Evolutionary conservation across 352 stramenopile genomes (phyloP).

Genomic region (Phytopythium vexans): DNA sequence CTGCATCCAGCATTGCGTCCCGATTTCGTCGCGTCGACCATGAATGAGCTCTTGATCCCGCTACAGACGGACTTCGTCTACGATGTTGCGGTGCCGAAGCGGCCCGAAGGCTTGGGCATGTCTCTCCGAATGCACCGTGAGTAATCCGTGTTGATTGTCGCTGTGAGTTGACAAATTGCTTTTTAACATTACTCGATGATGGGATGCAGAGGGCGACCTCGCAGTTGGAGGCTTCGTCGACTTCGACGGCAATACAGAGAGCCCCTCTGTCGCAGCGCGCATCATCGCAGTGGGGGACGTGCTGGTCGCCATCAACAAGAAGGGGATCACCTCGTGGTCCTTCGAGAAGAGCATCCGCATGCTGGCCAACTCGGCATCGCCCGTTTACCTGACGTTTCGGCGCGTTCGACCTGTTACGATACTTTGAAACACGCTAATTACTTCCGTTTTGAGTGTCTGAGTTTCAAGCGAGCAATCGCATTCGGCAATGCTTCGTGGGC

Average conservation of each 20-base stretch:
- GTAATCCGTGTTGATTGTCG: constrained; percentile 5
- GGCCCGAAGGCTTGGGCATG: constrained; percentile 75
- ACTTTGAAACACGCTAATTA: constrained; percentile 32
- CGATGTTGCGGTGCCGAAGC: constrained; percentile 79
- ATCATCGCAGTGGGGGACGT: constrained; percentile 78
- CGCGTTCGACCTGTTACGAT: constrained; percentile 57
- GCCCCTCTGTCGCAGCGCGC: constrained; percentile 66
- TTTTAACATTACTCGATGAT: constrained; percentile 3
- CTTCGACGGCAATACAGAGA: constrained; percentile 79
- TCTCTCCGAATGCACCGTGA: constrained; percentile 84
- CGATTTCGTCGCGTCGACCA: constrained; percentile 77
- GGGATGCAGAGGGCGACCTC: constrained; percentile 58
- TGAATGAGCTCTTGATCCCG: constrained; percentile 79
- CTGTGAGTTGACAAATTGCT: background rate
- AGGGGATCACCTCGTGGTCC: constrained; percentile 79
- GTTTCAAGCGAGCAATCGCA: background rate
- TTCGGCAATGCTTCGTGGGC: too few species aligned
- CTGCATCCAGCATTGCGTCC: constrained; percentile 69
- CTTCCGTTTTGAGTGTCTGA: background rate
- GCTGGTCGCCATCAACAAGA: constrained; percentile 87
- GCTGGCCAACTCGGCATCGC: constrained; percentile 71
- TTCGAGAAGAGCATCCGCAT: constrained; percentile 88
- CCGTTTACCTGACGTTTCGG: constrained; percentile 82
- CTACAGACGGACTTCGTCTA: constrained; percentile 84
- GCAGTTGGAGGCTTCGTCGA: constrained; percentile 81